Percentiles rank a stretch among this genome's conserved stretches.
phyloP scores from a whole-genome alignment of 1,284 basidiomycete genomes.

The Ustilago curta region DNA sequence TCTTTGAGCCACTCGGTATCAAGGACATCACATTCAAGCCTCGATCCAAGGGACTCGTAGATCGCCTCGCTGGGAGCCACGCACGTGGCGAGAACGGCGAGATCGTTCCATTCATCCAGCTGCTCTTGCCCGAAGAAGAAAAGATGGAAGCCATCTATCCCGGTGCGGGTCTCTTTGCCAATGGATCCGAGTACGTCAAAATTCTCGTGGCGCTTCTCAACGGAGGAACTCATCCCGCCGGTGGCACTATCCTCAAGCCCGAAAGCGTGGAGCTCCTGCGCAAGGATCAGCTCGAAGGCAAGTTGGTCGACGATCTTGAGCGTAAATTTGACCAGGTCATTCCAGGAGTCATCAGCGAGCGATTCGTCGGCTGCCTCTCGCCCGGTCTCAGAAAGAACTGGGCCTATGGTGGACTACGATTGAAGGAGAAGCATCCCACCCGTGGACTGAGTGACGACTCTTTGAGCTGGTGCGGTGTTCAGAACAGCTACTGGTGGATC shows the following conservation, averaged over 20 bases:
- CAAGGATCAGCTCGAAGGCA: slow-evolving; percentile 39
- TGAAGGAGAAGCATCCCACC: slow-evolving; percentile 23
- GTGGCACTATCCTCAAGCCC: slow-evolving; percentile 53
- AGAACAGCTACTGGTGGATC: slow-evolving; percentile 28
- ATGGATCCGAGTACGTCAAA: slow-evolving; percentile 36
- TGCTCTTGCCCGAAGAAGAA: slow-evolving; percentile 23
- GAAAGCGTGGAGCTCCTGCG: slow-evolving; percentile 48
- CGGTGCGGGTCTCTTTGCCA: slow-evolving; percentile 39
- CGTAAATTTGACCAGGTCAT: slow-evolving; percentile 20
- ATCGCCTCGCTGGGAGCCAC: slow-evolving; percentile 25
- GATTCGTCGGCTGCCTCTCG: slow-evolving; percentile 17
- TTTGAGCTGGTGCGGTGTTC: slow-evolving; percentile 26
- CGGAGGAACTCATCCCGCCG: slow-evolving; percentile 50
- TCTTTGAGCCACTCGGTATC: slow-evolving; percentile 59
- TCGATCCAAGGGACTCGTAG: slow-evolving; percentile 14
- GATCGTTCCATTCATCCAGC: slow-evolving; percentile 19
- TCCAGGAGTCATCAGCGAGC: slow-evolving; percentile 16
- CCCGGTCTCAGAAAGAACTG: slow-evolving; percentile 27
- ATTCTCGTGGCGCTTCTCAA: slow-evolving; percentile 55
- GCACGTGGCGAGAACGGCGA: slow-evolving; percentile 15
- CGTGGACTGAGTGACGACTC: slow-evolving; percentile 28
- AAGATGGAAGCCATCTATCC: slow-evolving; percentile 54
- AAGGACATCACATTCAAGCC: slow-evolving; percentile 51
- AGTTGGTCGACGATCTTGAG: slow-evolving; percentile 16
- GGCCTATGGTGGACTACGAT: slow-evolving; percentile 22